These are phyloP conservation scores for Symbiodinium pilosum DNA, from an alignment of 73 alveolate species.

Conservation along the genomic window DNA sequence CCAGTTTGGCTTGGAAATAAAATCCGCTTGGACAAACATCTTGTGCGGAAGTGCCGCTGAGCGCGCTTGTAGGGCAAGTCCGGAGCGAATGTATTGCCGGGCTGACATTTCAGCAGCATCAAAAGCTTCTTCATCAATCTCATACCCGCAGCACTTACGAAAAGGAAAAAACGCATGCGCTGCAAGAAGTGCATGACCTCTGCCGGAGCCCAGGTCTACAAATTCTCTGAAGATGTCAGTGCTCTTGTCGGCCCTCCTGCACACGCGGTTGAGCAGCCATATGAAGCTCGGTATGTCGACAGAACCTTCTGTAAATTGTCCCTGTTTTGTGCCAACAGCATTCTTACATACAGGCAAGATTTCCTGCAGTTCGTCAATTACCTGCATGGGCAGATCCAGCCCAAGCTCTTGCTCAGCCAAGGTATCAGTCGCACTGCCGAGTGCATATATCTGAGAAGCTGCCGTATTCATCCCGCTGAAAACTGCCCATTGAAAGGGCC, in stretches of 20 bases:
- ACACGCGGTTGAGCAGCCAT: conserved; percentile 21
- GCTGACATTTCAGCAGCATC: conserved; percentile 2
- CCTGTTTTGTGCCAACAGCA: conserved; percentile 43
- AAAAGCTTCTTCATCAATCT: conserved; percentile 59
- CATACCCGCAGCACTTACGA: conserved; percentile 52
- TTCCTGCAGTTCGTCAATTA: neutral
- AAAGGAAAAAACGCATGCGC: conserved; percentile 82
- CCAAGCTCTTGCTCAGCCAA: neutral
- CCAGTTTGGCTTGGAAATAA: neutral
- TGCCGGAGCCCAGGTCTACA: conserved; percentile 56
- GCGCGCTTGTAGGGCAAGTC: neutral
- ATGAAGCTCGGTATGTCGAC: conserved; percentile 48
- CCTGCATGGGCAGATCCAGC: neutral
- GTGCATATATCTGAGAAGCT: conserved; percentile 59
- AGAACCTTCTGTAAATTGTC: conserved; percentile 83
- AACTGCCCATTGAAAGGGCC: conserved; percentile 89
- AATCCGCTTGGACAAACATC: neutral
- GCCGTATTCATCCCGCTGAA: conserved; percentile 51
- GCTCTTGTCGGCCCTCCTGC: conserved; percentile 20
- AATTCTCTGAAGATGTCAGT: conserved; percentile 49
- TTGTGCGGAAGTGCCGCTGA: neutral
- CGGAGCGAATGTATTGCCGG: neutral
- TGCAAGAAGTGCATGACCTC: conserved; percentile 75
- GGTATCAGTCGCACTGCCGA: neutral
- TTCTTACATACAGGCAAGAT: conserved; percentile 4